Evolutionary conservation across 2,329 filamentous ascomycete genomes (phyloP).

Genomic region (Ceratocystis eucalypticola): DNA sequence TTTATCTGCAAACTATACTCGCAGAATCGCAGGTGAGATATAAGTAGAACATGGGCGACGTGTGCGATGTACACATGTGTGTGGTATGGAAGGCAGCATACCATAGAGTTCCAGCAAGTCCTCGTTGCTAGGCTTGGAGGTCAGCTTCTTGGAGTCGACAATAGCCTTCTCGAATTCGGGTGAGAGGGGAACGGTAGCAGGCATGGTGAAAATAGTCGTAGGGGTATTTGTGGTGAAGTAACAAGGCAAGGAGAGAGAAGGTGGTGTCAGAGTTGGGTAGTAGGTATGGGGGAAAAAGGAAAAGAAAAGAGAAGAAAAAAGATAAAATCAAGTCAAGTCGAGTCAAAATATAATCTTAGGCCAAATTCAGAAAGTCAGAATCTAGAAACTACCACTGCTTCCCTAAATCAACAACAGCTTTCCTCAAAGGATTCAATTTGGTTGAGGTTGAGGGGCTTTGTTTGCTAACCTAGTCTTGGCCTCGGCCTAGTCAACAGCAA

Average conservation of each 20-base stretch:
- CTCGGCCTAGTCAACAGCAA: too few species aligned
- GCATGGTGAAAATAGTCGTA: conserved; percentile 27
- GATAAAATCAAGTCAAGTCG: not conserved
- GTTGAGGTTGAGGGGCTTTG: conserved; percentile 16
- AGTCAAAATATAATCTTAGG: too few species aligned
- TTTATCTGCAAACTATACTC: too few species aligned
- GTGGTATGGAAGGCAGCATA: conserved; percentile 25
- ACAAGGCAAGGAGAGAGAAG: not conserved
- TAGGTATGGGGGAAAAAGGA: not conserved
- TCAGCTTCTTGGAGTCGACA: conserved; percentile 53
- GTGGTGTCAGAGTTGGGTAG: not conserved
- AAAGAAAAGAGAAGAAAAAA: conserved; percentile 4
- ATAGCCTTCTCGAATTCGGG: conserved; percentile 43
- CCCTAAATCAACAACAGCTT: not conserved
- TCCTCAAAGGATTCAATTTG: conserved; percentile 6
- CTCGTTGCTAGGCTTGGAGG: conserved; percentile 47
- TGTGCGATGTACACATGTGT: too few species aligned
- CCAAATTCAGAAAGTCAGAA: not conserved
- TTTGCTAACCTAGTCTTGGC: not conserved
- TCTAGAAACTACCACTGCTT: not conserved
- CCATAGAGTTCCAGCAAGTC: conserved; percentile 52
- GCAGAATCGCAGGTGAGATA: too few species aligned
- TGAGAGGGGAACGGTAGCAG: conserved; percentile 23
- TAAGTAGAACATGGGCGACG: too few species aligned
- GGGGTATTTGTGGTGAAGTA: conserved; percentile 13